A percentile compares a stretch with the other conserved stretches of the same genome.
Evolutionary conservation across 2,329 filamentous ascomycete genomes (phyloP).

Genomic region (Xylaria hypoxylon): DNA sequence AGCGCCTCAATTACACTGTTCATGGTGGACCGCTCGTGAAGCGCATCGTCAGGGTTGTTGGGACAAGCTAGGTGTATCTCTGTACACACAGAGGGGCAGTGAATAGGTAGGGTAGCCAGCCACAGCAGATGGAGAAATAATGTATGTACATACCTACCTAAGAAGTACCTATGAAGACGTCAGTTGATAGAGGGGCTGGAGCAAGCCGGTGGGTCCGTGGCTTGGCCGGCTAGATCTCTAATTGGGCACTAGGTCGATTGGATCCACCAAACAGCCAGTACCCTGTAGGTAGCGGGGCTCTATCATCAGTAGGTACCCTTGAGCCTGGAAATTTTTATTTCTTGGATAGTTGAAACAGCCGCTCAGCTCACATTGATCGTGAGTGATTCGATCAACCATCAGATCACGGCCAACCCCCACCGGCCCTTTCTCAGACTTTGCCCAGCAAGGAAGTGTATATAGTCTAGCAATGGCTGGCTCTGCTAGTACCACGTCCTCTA

Average conservation of each 20-base stretch:
- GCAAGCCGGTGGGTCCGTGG: no score
- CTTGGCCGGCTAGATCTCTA: no score
- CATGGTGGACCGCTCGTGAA: slow-evolving; percentile 66
- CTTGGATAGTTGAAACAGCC: background rate
- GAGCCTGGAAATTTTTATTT: slow-evolving; percentile 41
- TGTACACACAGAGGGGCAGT: slow-evolving; percentile 12
- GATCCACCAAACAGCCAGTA: slow-evolving; percentile 2
- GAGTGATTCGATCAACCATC: slow-evolving; percentile 19
- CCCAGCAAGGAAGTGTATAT: slow-evolving; percentile 7
- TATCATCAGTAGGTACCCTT: slow-evolving; percentile 32
- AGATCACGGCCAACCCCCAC: slow-evolving; percentile 17
- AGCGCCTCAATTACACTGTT: slow-evolving; percentile 92
- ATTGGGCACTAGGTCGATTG: no score
- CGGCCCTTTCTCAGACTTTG: background rate
- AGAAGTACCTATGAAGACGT: no score
- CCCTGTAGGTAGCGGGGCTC: slow-evolving; percentile 32
- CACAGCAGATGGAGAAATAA: background rate
- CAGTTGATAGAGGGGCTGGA: no score
- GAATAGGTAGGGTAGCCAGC: no score
- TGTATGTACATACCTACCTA: background rate
- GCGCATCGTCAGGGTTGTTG: slow-evolving; percentile 43
- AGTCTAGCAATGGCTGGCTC: slow-evolving; percentile 51
- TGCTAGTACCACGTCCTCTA: slow-evolving; percentile 67
- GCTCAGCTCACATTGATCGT: slow-evolving; percentile 13
- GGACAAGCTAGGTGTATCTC: slow-evolving; percentile 1